A percentile compares a stretch with the other conserved stretches of the same genome.
Conservation (phyloP, 345 rosid genomes). For the Gossypium bickii region DNA sequence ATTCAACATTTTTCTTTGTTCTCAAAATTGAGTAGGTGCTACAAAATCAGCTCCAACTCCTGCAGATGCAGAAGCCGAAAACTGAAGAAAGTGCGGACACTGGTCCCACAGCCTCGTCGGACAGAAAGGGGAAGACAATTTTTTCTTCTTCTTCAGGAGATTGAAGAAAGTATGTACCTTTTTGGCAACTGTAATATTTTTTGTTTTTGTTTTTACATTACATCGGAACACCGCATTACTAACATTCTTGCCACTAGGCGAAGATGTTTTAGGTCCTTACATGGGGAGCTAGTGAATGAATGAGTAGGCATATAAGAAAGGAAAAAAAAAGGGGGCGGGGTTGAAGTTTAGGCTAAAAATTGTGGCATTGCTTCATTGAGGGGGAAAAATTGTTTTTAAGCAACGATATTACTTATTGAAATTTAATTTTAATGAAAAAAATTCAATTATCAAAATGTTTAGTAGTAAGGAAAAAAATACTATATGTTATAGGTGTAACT, state of each 20-base stretch:
- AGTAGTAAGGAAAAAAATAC: too few relatives aligned
- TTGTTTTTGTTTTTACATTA: background rate
- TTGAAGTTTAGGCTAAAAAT: background rate
- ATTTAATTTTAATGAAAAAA: too few relatives aligned
- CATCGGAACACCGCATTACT: background rate
- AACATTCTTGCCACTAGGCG: too few relatives aligned
- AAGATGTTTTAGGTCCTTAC: background rate
- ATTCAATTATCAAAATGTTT: too few relatives aligned
- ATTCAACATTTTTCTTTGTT: background rate
- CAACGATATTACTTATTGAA: background rate
- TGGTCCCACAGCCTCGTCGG: conserved; percentile 20
- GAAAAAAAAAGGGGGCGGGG: too few relatives aligned
- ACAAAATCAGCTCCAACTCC: conserved; percentile 35
- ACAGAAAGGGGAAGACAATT: conserved; percentile 38
- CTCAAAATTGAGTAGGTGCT: conserved; percentile 24
- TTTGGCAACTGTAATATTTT: background rate
- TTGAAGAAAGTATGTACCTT: conserved; percentile 12
- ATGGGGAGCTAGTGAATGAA: background rate
- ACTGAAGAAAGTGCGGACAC: conserved; percentile 12
- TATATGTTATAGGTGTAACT: too few relatives aligned
- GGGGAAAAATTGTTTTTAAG: background rate
- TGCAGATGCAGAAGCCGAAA: conserved; percentile 27
- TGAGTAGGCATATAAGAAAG: too few relatives aligned
- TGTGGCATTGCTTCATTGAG: background rate
- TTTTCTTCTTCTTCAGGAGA: conserved; percentile 18